These are phyloP conservation scores for Daldinia grandis DNA, from an alignment of 495 filamentous ascomycete species.

Conservation along the genomic window DNA sequence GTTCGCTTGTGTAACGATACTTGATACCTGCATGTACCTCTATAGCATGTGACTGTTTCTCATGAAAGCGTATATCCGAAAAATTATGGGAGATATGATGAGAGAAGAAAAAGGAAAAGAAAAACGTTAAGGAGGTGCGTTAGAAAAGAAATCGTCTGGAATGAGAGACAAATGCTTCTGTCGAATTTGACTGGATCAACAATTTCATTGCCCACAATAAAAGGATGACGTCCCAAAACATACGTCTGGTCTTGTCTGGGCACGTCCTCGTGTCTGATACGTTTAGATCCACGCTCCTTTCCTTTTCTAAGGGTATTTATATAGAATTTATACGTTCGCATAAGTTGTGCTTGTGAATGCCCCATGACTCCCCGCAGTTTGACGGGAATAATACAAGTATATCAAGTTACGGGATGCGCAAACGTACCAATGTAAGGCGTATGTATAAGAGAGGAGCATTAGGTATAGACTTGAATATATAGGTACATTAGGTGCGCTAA, in stretches of 20 bases:
- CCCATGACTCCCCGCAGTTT: slow-evolving; percentile 34
- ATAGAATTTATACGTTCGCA: slow-evolving; percentile 26
- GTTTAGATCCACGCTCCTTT: slow-evolving; percentile 14
- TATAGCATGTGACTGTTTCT: slow-evolving; percentile 2
- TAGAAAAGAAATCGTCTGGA: slow-evolving; percentile 13
- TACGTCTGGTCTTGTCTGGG: slow-evolving; percentile 12
- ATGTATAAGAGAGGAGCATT: neutral
- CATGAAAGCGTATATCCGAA: neutral
- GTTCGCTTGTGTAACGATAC: neutral
- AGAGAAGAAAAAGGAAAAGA: neutral
- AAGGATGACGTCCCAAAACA: slow-evolving; percentile 23
- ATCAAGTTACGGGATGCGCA: neutral
- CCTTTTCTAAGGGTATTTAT: slow-evolving; percentile 31
- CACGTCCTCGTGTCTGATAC: slow-evolving; percentile 15
- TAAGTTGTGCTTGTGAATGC: slow-evolving; percentile 1
- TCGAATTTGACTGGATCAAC: slow-evolving; percentile 20
- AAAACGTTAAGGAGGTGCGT: neutral
- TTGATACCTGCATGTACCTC: slow-evolving; percentile 1
- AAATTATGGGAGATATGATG: neutral
- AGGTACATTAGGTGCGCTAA: neutral
- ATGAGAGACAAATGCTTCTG: slow-evolving; percentile 2
- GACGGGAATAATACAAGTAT: slow-evolving; percentile 14
- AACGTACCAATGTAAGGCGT: neutral
- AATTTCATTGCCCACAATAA: slow-evolving; percentile 10
- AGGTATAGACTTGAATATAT: neutral